phyloP scores from a whole-genome alignment of 495 filamentous ascomycete genomes.

The Sordaria brevicollis region DNA sequence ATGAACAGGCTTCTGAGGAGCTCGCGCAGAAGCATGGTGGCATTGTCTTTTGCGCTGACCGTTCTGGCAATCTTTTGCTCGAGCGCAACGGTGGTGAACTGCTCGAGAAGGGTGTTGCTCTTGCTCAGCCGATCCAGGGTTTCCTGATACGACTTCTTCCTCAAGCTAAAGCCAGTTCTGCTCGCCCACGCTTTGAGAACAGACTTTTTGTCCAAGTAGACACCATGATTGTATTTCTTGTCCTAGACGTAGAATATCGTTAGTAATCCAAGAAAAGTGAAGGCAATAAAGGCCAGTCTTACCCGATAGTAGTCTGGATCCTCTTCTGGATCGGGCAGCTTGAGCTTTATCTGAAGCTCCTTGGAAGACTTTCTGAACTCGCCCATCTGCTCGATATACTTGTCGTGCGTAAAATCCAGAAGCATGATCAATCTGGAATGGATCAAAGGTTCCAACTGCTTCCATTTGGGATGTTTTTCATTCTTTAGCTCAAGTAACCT shows the following conservation, averaged over 20 bases:
- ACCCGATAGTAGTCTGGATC: neutral
- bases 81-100: neutral
- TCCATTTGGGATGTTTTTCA: slow-evolving; percentile 5
- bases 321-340: neutral
- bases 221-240: no score
- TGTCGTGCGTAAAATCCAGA: neutral
- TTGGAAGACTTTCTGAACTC: neutral
- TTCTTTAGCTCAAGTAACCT: no score
- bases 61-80: neutral
- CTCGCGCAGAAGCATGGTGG: neutral
- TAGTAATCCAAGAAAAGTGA: no score
- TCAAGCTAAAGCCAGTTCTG: neutral
- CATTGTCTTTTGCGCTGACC: neutral
- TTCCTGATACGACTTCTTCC: neutral
- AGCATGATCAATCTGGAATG: neutral
- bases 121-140: neutral
- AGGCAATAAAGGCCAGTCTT: neutral
- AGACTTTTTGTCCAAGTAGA: neutral
- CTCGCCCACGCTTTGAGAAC: neutral
- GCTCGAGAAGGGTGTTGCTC: neutral
- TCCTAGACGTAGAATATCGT: no score
- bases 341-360: neutral
- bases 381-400: neutral
- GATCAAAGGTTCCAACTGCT: neutral
- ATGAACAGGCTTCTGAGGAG: neutral